Evolutionary conservation across 1,284 basidiomycete species (phyloP).

Genomic region (Apiotrichum mycotoxinovorans): DNA sequence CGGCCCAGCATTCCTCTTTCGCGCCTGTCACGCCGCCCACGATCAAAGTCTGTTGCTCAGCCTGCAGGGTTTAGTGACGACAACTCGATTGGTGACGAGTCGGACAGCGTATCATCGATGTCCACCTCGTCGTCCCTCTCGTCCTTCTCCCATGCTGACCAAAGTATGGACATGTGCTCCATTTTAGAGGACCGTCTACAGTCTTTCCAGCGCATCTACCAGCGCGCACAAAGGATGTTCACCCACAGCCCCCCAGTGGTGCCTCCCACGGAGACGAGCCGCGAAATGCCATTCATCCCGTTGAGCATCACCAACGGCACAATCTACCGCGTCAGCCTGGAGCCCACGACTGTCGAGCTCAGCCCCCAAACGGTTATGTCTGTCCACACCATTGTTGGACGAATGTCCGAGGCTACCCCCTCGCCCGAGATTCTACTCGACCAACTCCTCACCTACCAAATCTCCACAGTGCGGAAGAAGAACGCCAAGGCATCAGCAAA

Average conservation of each 20-base stretch:
- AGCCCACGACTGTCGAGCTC: conserved; percentile 11
- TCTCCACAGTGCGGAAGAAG: conserved; percentile 8
- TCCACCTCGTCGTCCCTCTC: conserved; percentile 7
- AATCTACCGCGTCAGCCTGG: conserved; percentile 10
- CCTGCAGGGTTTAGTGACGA: conserved; percentile 2
- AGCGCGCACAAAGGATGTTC: conserved; percentile 10
- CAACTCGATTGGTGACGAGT: conserved; percentile 25
- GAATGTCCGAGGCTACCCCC: neutral
- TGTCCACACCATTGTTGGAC: conserved; percentile 1
- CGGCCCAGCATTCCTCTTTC: conserved; percentile 3
- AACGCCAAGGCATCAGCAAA: neutral
- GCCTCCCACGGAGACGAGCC: neutral
- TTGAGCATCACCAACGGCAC: conserved; percentile 13
- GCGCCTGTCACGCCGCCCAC: conserved; percentile 4
- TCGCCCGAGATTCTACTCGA: conserved; percentile 11
- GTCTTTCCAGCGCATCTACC: conserved; percentile 12
- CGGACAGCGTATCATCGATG: conserved; percentile 19
- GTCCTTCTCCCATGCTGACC: neutral
- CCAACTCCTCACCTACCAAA: conserved; percentile 11
- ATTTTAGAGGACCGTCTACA: conserved; percentile 13
- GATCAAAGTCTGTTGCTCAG: conserved; percentile 1
- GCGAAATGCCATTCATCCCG: neutral
- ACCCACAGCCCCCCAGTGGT: neutral
- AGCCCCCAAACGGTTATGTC: conserved; percentile 9
- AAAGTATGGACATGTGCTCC: neutral